Conservation (phyloP, 257 asterid genomes). For the Agastache rugosa region DNA sequence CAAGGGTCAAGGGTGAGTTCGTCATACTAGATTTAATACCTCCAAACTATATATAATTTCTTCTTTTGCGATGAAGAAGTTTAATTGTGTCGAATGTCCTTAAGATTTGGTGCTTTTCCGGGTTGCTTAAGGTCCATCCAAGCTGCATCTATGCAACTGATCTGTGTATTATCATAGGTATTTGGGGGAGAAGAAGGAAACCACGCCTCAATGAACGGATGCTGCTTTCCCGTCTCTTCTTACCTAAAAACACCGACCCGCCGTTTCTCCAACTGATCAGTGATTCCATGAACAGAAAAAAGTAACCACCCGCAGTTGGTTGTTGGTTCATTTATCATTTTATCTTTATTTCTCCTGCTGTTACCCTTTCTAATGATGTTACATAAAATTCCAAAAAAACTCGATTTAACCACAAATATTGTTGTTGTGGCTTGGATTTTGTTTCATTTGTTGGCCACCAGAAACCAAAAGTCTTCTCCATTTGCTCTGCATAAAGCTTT, state of each 20-base stretch:
- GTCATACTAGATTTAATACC: not conserved
- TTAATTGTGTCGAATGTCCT: too few species aligned
- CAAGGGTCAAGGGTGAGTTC: constrained; percentile 79
- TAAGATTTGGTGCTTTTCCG: not conserved
- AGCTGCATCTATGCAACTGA: not conserved
- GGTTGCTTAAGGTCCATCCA: not conserved
- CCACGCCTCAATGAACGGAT: constrained; percentile 11
- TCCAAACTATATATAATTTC: not conserved
- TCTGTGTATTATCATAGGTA: constrained; percentile 42
- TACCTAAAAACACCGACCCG: not conserved
- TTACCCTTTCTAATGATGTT: constrained; percentile 15
- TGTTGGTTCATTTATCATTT: constrained; percentile 7
- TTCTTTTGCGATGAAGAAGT: too few species aligned
- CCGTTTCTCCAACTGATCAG: not conserved
- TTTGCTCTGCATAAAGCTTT: not conserved
- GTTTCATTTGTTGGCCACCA: not conserved
- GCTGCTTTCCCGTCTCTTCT: not conserved
- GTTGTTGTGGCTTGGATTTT: not conserved
- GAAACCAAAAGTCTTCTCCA: not conserved
- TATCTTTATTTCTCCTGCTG: constrained; percentile 16
- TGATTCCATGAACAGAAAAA: not conserved
- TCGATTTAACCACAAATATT: not conserved
- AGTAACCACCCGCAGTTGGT: not conserved
- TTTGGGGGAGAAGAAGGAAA: constrained; percentile 55
- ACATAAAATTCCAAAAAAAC: not conserved